Conservation (phyloP, 352 stramenopile genomes). For the Phytophthora multivora region DNA sequence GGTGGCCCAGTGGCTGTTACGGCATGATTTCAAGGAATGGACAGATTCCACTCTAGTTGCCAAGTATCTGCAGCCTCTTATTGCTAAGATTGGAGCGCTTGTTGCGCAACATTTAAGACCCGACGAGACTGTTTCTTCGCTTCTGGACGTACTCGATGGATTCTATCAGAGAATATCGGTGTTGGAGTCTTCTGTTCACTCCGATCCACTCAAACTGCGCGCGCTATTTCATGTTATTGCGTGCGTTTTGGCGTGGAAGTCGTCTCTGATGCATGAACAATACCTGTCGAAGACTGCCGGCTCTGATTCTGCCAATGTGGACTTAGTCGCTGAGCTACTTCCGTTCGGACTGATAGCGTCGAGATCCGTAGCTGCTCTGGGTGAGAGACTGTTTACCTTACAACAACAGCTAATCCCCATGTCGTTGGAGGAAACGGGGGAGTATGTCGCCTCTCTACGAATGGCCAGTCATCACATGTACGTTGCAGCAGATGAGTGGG, state of each 20-base stretch:
- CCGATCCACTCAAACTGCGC: slow-evolving; percentile 21
- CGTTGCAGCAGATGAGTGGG: slow-evolving; percentile 20
- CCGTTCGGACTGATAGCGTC: slow-evolving; percentile 35
- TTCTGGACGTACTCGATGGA: slow-evolving; percentile 40
- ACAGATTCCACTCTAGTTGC: slow-evolving; percentile 12
- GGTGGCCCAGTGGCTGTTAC: slow-evolving; percentile 39
- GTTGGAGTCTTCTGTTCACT: slow-evolving; percentile 8
- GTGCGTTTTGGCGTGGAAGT: slow-evolving; percentile 32
- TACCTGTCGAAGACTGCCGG: slow-evolving; percentile 12
- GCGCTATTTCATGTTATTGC: slow-evolving; percentile 30
- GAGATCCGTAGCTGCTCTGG: slow-evolving; percentile 21
- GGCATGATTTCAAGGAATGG: slow-evolving; percentile 43
- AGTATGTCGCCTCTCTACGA: slow-evolving; percentile 19
- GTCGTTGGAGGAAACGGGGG: background rate
- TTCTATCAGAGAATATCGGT: slow-evolving; percentile 28
- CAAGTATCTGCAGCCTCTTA: slow-evolving; percentile 23
- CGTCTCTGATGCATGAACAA: slow-evolving; percentile 24
- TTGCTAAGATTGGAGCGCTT: slow-evolving; percentile 24
- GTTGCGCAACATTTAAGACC: slow-evolving; percentile 26
- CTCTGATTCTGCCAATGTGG: background rate
- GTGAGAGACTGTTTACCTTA: slow-evolving; percentile 28
- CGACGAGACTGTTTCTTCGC: slow-evolving; percentile 30
- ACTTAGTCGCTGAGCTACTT: slow-evolving; percentile 13
- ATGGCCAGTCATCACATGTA: slow-evolving; percentile 33
- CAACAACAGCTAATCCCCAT: slow-evolving; percentile 13